phyloP scores from a whole-genome alignment of 2,329 filamentous ascomycete genomes.

The Fusarium phyllophilum region DNA sequence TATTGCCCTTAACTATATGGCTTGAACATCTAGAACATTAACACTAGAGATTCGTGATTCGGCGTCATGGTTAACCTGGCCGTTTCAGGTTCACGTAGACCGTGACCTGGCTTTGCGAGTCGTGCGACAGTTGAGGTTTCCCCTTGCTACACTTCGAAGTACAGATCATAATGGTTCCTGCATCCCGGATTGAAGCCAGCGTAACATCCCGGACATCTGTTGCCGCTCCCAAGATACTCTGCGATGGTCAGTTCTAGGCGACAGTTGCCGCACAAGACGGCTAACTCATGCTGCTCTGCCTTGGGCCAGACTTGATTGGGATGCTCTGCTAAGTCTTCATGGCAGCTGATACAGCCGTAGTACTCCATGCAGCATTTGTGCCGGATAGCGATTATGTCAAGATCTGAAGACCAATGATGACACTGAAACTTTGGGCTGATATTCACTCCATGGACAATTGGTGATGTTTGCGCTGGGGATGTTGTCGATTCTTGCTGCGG shows the following conservation, averaged over 20 bases:
- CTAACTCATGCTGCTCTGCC: conserved; percentile 6
- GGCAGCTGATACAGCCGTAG: conserved; percentile 24
- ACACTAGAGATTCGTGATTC: neutral
- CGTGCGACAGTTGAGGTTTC: neutral
- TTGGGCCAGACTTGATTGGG: neutral
- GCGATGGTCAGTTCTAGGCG: neutral
- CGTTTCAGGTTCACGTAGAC: fast-evolving
- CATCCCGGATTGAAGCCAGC: conserved; percentile 24
- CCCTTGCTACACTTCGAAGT: conserved; percentile 3
- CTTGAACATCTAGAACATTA: neutral
- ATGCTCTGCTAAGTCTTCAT: conserved; percentile 12
- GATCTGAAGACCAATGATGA: conserved; percentile 11
- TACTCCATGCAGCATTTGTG: conserved; percentile 19
- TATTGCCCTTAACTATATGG: neutral
- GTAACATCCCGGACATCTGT: neutral
- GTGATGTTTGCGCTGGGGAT: fast-evolving
- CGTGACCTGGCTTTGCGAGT: fast-evolving
- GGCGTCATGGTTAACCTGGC: neutral
- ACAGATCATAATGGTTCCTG: conserved; percentile 9
- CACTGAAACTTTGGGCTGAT: conserved; percentile 6
- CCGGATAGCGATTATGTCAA: conserved; percentile 16
- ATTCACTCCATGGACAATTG: conserved; percentile 1
- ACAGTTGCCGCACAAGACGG: conserved; percentile 11
- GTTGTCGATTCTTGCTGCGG: neutral
- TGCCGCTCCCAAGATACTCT: neutral